phyloP scores from a whole-genome alignment of 805 yeast genomes.

The Saccharomycopsis amapae region DNA sequence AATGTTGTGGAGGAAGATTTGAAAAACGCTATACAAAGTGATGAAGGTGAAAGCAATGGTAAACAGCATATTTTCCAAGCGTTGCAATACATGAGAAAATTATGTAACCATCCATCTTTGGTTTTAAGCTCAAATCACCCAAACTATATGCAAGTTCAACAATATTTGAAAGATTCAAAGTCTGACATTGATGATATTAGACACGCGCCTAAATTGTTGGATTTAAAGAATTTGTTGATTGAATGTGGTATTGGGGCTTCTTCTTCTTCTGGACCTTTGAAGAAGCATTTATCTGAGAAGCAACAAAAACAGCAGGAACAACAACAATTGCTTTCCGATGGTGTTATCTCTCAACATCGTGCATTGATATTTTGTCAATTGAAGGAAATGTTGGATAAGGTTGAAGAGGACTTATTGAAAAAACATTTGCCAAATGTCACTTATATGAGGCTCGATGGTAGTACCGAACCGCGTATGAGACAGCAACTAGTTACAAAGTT shows the following conservation, averaged over 20 bases:
- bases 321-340: slow-evolving; percentile 27
- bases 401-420: slow-evolving; percentile 79
- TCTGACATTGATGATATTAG: slow-evolving; percentile 61
- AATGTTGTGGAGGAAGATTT: slow-evolving; percentile 60
- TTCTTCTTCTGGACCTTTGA: slow-evolving; percentile 3
- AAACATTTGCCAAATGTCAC: slow-evolving; percentile 86
- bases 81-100: slow-evolving; percentile 90
- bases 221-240: slow-evolving; percentile 67
- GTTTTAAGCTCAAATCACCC: slow-evolving; percentile 83
- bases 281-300: slow-evolving; percentile 31
- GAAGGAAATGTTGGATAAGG: slow-evolving; percentile 96
- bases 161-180: slow-evolving; percentile 50
- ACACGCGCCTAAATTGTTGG: slow-evolving; percentile 85
- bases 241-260: slow-evolving; percentile 85
- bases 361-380: slow-evolving; percentile 93
- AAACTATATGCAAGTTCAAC: slow-evolving; percentile 59
- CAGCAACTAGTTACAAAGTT: slow-evolving; percentile 87
- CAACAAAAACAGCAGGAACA: slow-evolving; percentile 33
- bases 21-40: slow-evolving; percentile 32
- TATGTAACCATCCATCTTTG: slow-evolving; percentile 93
- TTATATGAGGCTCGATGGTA: slow-evolving; percentile 91
- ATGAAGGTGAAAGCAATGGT: slow-evolving; percentile 39
- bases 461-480: slow-evolving; percentile 86
- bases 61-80: slow-evolving; percentile 97
- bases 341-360: slow-evolving; percentile 87